Conservation (phyloP, 2,329 filamentous ascomycete genomes). For the Ascochyta pisi region DNA sequence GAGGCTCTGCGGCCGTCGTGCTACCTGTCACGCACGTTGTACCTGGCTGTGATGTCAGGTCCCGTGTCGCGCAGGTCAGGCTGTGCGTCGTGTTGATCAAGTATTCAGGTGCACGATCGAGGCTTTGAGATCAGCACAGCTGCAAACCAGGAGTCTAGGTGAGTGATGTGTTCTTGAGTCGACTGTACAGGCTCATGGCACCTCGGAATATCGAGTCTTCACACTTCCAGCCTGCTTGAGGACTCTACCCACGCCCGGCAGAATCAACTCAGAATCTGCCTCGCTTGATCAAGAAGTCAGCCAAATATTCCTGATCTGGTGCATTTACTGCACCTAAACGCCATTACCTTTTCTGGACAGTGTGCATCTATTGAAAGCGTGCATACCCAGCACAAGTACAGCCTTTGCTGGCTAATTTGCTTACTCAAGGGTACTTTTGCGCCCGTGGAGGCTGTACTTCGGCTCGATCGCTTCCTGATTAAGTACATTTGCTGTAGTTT, state of each 20-base stretch:
- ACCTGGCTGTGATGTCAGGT: conserved; percentile 6
- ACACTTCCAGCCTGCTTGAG: background rate
- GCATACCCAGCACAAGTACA: background rate
- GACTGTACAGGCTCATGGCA: background rate
- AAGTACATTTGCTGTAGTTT: background rate
- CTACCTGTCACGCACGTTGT: conserved; percentile 8
- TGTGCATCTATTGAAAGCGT: conserved; percentile 2
- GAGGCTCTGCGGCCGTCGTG: conserved; percentile 19
- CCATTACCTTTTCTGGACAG: background rate
- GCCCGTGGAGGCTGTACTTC: background rate
- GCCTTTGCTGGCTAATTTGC: background rate
- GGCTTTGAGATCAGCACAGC: background rate
- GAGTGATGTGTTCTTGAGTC: background rate
- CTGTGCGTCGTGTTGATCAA: background rate
- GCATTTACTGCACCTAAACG: background rate
- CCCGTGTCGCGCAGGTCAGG: background rate
- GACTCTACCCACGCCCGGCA: background rate
- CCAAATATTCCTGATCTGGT: background rate
- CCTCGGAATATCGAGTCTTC: background rate
- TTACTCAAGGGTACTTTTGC: background rate
- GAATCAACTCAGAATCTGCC: background rate
- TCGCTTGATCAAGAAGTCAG: background rate
- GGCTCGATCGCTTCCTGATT: background rate
- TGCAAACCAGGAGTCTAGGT: background rate
- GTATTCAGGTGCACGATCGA: background rate